phyloP scores from a whole-genome alignment of 2,329 filamentous ascomycete genomes.

The Talaromyces verruculosus region DNA sequence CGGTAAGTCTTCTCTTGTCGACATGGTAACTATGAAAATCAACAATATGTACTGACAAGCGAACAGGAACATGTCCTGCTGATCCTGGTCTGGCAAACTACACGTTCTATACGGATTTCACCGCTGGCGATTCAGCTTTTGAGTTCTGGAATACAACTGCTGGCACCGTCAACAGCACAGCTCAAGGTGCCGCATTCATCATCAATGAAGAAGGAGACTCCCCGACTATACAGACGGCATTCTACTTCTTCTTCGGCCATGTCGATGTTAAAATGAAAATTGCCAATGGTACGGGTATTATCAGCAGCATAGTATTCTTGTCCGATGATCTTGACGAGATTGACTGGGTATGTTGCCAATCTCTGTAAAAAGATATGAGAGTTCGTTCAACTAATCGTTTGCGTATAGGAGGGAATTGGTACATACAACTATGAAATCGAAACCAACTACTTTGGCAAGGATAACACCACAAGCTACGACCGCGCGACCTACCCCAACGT shows the following conservation, averaged over 20 bases:
- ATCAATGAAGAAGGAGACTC: constrained; percentile 75
- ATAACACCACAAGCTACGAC: constrained; percentile 74
- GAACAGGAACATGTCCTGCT: constrained; percentile 56
- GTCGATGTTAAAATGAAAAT: constrained; percentile 83
- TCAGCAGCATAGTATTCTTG: constrained; percentile 86
- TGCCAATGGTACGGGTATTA: constrained; percentile 85
- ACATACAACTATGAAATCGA: constrained; percentile 52
- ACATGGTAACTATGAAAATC: background rate
- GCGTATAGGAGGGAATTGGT: constrained; percentile 39
- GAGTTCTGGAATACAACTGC: constrained; percentile 64
- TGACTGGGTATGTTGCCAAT: constrained; percentile 78
- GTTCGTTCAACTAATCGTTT: background rate
- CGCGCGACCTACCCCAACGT: constrained; percentile 75
- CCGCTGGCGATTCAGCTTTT: constrained; percentile 47
- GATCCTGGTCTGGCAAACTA: constrained; percentile 65
- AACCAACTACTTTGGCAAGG: constrained; percentile 96
- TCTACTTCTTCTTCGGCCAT: constrained; percentile 98
- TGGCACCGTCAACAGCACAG: constrained; percentile 63
- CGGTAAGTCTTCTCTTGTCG: background rate
- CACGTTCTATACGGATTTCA: constrained; percentile 39
- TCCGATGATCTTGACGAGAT: constrained; percentile 94
- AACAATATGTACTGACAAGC: background rate
- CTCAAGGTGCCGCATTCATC: constrained; percentile 77
- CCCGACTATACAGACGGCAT: constrained; percentile 81
- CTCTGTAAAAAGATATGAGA: background rate